Conservation (phyloP, 1,139 yeast species). For the Nematodospora anomalae region DNA sequence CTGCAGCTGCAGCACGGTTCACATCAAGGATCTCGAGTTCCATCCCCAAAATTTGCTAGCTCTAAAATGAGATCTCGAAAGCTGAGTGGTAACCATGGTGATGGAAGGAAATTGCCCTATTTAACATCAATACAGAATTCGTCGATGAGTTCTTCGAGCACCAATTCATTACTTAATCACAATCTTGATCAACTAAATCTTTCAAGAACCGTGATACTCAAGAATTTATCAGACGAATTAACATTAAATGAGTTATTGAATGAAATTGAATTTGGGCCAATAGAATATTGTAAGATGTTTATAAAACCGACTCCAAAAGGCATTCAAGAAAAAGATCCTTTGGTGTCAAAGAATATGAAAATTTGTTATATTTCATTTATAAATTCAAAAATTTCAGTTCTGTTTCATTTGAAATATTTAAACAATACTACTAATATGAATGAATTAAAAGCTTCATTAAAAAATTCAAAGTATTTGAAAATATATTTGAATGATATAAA, state of each 20-base stretch:
- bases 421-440: constrained; percentile 29
- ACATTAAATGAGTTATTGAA: constrained; percentile 33
- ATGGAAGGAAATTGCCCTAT: constrained; percentile 16
- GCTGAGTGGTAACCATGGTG: constrained; percentile 1
- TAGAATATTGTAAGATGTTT: constrained; percentile 42
- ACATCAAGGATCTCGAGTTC: constrained; percentile 7
- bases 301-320: constrained; percentile 29
- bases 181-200: constrained; percentile 12
- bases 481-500: constrained; percentile 31
- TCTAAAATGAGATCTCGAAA: constrained; percentile 4
- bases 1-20: constrained; percentile 4
- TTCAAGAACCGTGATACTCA: constrained; percentile 40
- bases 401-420: constrained; percentile 36
- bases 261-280: constrained; percentile 43
- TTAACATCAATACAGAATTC: constrained; percentile 20
- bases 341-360: constrained; percentile 20
- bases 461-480: constrained; percentile 32
- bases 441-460: constrained; percentile 26
- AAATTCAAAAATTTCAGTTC: constrained; percentile 35
- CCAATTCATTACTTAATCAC: constrained; percentile 7
- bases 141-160: constrained; percentile 5
- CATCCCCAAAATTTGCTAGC: constrained; percentile 11
- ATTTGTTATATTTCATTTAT: constrained; percentile 43
- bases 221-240: constrained; percentile 29
- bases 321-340: constrained; percentile 21